phyloP scores from a whole-genome alignment of 257 asterid genomes.

The Ballota nigra region DNA sequence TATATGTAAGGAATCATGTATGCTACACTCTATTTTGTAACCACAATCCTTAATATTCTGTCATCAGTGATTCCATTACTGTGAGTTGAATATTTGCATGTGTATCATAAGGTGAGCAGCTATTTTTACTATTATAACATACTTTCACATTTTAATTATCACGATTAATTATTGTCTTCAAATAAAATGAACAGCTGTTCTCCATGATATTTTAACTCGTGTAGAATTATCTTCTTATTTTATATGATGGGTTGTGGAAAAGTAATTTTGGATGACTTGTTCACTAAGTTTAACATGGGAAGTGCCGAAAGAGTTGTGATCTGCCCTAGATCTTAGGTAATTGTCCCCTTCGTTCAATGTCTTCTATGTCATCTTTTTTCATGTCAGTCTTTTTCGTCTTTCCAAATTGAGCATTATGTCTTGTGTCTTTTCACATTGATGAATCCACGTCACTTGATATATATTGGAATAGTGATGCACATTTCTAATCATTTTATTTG shows the following conservation, averaged over 20 bases:
- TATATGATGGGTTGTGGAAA: neutral
- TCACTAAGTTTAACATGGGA: neutral
- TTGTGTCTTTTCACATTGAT: neutral
- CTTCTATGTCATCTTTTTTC: slow-evolving; percentile 15
- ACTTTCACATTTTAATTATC: neutral
- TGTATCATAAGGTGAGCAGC: neutral
- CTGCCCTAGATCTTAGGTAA: slow-evolving; percentile 25
- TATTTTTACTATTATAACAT: neutral
- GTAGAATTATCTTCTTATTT: neutral
- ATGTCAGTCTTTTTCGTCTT: neutral
- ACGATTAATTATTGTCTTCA: neutral
- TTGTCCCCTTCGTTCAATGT: slow-evolving; percentile 24
- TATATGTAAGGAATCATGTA: slow-evolving; percentile 3
- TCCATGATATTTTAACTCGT: no score
- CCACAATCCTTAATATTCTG: neutral
- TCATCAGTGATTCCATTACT: neutral
- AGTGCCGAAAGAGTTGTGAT: slow-evolving; percentile 15
- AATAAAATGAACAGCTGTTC: neutral
- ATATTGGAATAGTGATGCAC: neutral
- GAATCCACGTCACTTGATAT: neutral
- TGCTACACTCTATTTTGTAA: slow-evolving; percentile 3
- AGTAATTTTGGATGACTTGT: neutral
- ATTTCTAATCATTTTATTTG: neutral
- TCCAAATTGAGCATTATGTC: neutral
- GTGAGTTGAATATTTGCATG: neutral